phyloP scores from a whole-genome alignment of 2,329 filamentous ascomycete genomes.

The Gnomoniopsis sp. region DNA sequence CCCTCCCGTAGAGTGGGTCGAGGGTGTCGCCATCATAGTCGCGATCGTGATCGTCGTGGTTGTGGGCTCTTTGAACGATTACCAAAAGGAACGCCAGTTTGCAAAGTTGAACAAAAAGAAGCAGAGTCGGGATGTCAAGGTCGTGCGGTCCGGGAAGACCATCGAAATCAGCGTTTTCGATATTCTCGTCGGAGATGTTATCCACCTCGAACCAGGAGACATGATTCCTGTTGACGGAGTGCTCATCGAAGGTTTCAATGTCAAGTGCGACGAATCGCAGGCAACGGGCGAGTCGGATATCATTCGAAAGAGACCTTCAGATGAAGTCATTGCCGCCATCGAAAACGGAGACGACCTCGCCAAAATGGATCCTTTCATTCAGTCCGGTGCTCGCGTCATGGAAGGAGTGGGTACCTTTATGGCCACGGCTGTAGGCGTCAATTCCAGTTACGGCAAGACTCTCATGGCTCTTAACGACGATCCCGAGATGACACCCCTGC shows the following conservation, averaged over 20 bases:
- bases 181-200: conserved; percentile 65
- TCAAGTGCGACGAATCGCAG: conserved; percentile 76
- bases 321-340: conserved; percentile 68
- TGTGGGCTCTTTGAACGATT: conserved; percentile 76
- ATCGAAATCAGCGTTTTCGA: conserved; percentile 68
- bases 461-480: conserved; percentile 71
- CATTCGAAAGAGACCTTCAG: conserved; percentile 63
- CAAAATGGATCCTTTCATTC: conserved; percentile 80
- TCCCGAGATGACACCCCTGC: conserved; percentile 71
- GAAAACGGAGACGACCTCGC: conserved; percentile 61
- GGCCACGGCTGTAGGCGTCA: conserved; percentile 68
- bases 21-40: conserved; percentile 79
- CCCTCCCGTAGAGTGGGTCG: conserved; percentile 70
- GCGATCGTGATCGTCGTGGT: conserved; percentile 74
- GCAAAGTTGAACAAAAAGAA: conserved; percentile 77
- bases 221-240: conserved; percentile 72
- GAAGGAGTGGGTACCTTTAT: conserved; percentile 74
- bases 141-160: conserved; percentile 66
- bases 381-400: conserved; percentile 77
- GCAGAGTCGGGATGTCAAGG: conserved; percentile 70
- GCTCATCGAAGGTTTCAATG: conserved; percentile 67
- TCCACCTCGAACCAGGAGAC: conserved; percentile 72
- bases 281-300: conserved; percentile 78
- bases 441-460: conserved; percentile 73
- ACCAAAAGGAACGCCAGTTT: conserved; percentile 77